A percentile compares a stretch with the other conserved stretches of the same genome.
These are phyloP conservation scores for Trichopus zeylanicus DNA, from an alignment of 116 monocot genomes.

Conservation along the genomic window DNA sequence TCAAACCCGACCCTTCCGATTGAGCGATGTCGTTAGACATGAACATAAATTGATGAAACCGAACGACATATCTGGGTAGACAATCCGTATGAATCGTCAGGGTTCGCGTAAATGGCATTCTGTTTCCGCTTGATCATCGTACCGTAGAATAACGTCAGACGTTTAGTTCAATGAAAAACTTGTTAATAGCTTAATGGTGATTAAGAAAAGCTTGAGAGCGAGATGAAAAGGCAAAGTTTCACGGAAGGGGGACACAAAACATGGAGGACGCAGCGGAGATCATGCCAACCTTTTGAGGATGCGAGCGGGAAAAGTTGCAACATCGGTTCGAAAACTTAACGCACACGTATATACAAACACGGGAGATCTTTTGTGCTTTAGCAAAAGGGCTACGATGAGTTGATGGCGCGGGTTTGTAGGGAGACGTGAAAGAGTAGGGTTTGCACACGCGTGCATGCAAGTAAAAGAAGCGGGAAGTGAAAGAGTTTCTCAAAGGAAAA, in stretches of 20 bases:
- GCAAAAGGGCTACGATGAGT: background rate
- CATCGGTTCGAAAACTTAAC: background rate
- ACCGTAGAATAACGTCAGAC: too few relatives aligned
- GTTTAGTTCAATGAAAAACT: too few relatives aligned
- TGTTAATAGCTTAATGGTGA: too few relatives aligned
- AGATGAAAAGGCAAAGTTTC: background rate
- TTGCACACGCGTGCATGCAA: conserved; percentile 12
- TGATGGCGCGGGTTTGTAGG: background rate
- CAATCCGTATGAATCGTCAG: too few relatives aligned
- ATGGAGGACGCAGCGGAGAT: background rate
- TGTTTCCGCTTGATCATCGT: too few relatives aligned
- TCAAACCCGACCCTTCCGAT: too few relatives aligned
- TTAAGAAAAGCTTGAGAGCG: too few relatives aligned
- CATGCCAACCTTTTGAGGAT: background rate
- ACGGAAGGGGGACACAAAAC: background rate
- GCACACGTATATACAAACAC: background rate
- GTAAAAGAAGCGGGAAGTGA: background rate
- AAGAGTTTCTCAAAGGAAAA: conserved; percentile 1
- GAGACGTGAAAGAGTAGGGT: conserved; percentile 3
- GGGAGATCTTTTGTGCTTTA: background rate
- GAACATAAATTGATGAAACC: too few relatives aligned
- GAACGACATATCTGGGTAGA: too few relatives aligned
- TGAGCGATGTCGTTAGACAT: too few relatives aligned
- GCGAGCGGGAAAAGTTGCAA: background rate
- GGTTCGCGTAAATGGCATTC: too few relatives aligned